Evolutionary conservation across 2,329 filamentous ascomycete genomes (phyloP).

Genomic region (Nemania abortiva): DNA sequence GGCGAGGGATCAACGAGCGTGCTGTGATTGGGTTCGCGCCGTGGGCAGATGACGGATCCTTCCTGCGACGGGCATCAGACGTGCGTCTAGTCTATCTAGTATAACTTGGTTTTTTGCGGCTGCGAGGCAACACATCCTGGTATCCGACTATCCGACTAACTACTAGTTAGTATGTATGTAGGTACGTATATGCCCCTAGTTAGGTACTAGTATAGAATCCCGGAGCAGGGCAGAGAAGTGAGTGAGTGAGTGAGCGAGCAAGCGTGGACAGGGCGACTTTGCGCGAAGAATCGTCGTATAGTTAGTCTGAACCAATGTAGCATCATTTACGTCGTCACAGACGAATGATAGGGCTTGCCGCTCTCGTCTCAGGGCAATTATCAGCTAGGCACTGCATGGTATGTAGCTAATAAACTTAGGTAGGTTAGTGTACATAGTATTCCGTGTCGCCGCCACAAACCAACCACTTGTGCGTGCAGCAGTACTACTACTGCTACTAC

Average conservation of each 20-base stretch:
- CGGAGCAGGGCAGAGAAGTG: constrained; percentile 13
- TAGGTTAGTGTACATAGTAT: constrained; percentile 12
- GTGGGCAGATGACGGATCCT: constrained; percentile 46
- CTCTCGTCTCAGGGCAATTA: constrained; percentile 20
- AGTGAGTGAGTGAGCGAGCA: too few relatives aligned
- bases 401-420: background rate
- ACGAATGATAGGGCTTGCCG: constrained; percentile 14
- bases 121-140: constrained; percentile 25
- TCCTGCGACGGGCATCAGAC: constrained; percentile 42
- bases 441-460: constrained; percentile 1
- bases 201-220: constrained; percentile 8
- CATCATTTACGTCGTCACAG: background rate
- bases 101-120: constrained; percentile 31
- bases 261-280: constrained; percentile 5
- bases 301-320: background rate
- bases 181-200: too few relatives aligned
- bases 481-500: background rate
- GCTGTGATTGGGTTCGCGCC: constrained; percentile 37
- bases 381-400: background rate
- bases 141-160: constrained; percentile 21
- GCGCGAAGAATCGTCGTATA: constrained; percentile 2
- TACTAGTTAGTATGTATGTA: too few relatives aligned
- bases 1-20: constrained; percentile 14
- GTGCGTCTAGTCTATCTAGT: constrained; percentile 24
- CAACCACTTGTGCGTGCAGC: background rate